Evolutionary conservation across 306 rosid genomes (phyloP), one percentile per base, ranked within the genome.

Genomic region (Prunus padus): DNA sequence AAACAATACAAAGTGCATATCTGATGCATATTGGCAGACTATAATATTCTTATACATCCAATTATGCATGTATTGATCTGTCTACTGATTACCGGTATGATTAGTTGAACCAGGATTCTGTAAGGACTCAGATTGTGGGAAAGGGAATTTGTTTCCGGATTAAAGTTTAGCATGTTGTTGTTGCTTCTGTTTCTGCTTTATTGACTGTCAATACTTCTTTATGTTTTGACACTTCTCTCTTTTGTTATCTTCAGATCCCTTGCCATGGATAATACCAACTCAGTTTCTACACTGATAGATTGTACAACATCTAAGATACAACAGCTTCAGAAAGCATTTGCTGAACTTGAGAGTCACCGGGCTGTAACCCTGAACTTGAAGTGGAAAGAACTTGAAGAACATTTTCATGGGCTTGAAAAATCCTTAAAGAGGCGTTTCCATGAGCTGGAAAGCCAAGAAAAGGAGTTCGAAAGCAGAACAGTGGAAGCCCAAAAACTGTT

Each of bases 341-440:
- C 99, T 82, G 99, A 96, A 82, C 99, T 96, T 77, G 98, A 96
- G 86, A 91, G 97, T 74, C 92, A 92, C 86, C 84, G 96, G 74
- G 93, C 98, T 8, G 83, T 92, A 60, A 86, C 98, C 69, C 92
- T 92, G 59, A 96, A 96, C 83, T 0, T 96, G 86, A 96, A 92
- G 84, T 96, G 99, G 99, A 96, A 90, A 82, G 98, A 96, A 83
- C 89, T 96, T 40, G 99, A 96, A 86, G 99, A 88, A 62, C 99
- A 92, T 79, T 90, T 96, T 23, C 97, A 90, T 50, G 99, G 99
- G 76, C 96, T 96, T 69, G 99, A 96, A 84, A 96, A 92, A 81
- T 96, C 99, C 79, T 80, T 96, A 74, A 96, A 96, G 86, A 90
- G 99, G 81, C 99, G 99, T 85, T 96, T 96, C 69, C 89, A 92